Evolutionary conservation across 495 filamentous ascomycete species (phyloP).

Genomic region (Xylaria acuta): DNA sequence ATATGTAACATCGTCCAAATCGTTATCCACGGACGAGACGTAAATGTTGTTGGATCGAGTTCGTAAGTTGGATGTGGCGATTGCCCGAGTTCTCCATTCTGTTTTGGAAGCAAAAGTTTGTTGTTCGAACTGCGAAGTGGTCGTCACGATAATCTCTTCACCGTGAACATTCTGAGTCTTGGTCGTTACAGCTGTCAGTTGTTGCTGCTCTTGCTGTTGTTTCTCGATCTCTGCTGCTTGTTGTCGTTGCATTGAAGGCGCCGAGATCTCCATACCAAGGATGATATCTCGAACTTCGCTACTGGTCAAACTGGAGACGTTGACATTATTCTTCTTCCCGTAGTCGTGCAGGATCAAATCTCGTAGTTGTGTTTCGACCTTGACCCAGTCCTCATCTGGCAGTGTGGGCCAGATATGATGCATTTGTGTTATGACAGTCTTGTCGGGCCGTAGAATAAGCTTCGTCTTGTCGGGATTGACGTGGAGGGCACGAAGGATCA

Average conservation of each 20-base stretch:
- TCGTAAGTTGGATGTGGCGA: conserved; percentile 94
- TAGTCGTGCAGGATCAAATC: conserved; percentile 98
- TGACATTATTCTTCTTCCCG: conserved; percentile 99
- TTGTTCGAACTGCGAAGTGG: conserved; percentile 95
- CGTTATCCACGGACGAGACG: conserved; percentile 92
- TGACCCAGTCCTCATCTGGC: conserved; percentile 97
- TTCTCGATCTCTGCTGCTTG: conserved; percentile 99
- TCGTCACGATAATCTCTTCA: conserved; percentile 98
- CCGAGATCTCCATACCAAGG: conserved; percentile 99
- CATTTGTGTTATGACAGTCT: conserved; percentile 97
- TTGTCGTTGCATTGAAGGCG: conserved; percentile 97
- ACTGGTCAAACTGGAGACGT: conserved; percentile 92
- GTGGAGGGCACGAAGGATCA: conserved; percentile 94
- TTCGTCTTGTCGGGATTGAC: conserved; percentile 99
- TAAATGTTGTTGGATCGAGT: conserved; percentile 98
- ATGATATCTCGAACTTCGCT: conserved; percentile 99
- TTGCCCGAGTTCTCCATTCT: conserved; percentile 96
- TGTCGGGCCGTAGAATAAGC: conserved; percentile 94
- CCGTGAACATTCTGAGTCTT: conserved; percentile 98
- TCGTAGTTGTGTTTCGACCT: conserved; percentile 94
- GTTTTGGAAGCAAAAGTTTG: conserved; percentile 98
- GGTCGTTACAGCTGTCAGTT: conserved; percentile 96
- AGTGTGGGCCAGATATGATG: conserved; percentile 99
- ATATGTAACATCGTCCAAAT: conserved; percentile 82
- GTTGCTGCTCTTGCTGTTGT: conserved; percentile 95